A percentile compares a stretch with the other conserved stretches of the same genome.
These are phyloP conservation scores for Bothriochloa decipiens DNA, from an alignment of 176 grass and related monocot species.

Conservation along the genomic window DNA sequence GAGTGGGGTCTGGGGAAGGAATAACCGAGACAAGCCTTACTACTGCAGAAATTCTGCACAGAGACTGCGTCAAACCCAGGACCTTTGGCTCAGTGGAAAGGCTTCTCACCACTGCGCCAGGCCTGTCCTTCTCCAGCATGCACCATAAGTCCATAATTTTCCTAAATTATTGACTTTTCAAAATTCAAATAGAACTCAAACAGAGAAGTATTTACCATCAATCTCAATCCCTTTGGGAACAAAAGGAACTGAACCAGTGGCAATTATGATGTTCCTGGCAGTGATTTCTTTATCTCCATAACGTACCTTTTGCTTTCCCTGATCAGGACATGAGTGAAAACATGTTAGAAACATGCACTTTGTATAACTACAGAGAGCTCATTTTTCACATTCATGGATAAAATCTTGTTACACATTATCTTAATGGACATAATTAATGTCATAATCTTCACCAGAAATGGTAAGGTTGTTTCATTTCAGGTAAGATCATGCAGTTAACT, in stretches of 20 bases:
- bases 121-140: background rate
- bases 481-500: constrained; percentile 4
- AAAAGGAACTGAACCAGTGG: constrained; percentile 92
- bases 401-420: background rate
- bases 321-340: constrained; percentile 37
- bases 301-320: constrained; percentile 83
- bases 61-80: no score
- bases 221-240: constrained; percentile 97
- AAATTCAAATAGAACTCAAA: constrained; percentile 26
- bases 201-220: constrained; percentile 66
- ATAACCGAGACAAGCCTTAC: no score
- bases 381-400: constrained; percentile 7
- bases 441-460: constrained; percentile 1
- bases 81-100: no score
- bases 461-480: constrained; percentile 22
- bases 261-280: constrained; percentile 88
- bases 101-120: no score
- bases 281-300: constrained; percentile 94
- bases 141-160: background rate
- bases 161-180: background rate
- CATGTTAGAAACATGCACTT: constrained; percentile 6
- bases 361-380: constrained; percentile 2
- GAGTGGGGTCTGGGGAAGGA: no score
- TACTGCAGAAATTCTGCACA: no score
- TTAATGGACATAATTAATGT: background rate